Evolutionary conservation across 148 eudicot genomes (phyloP).

Genomic region (Diospyros lotus): DNA sequence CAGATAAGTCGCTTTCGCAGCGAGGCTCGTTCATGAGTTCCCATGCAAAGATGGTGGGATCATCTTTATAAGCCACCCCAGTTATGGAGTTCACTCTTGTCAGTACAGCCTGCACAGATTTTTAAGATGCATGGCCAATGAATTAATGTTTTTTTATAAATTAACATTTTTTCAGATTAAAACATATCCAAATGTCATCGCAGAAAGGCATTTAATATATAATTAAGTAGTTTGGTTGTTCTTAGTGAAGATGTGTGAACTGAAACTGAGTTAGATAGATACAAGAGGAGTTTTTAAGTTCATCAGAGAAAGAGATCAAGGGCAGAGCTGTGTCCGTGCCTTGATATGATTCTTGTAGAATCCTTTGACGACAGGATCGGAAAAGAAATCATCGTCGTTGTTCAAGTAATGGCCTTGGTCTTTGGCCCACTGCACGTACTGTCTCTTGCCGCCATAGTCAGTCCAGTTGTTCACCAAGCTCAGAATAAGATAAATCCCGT

Average conservation of each 20-base stretch:
- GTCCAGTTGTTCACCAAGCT: slow-evolving; percentile 35
- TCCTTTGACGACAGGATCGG: slow-evolving; percentile 14
- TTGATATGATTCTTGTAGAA: slow-evolving; percentile 26
- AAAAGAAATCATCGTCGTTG: slow-evolving; percentile 34
- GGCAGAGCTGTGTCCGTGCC: slow-evolving; percentile 4
- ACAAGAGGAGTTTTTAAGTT: too few relatives aligned
- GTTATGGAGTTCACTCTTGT: slow-evolving; percentile 30
- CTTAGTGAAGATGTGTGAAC: too few relatives aligned
- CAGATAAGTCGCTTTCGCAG: slow-evolving; percentile 33
- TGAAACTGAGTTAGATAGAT: too few relatives aligned
- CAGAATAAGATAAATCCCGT: slow-evolving; percentile 27
- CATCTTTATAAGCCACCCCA: slow-evolving; percentile 35
- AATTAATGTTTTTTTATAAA: too few relatives aligned
- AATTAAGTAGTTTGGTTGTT: too few relatives aligned
- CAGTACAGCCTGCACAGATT: slow-evolving; percentile 17
- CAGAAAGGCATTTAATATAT: too few relatives aligned
- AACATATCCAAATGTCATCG: too few relatives aligned
- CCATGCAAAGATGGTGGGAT: slow-evolving; percentile 42
- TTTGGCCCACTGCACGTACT: slow-evolving; percentile 39
- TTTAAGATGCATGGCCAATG: too few relatives aligned
- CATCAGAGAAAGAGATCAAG: too few relatives aligned
- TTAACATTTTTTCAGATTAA: too few relatives aligned
- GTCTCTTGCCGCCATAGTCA: slow-evolving; percentile 32
- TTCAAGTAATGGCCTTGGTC: slow-evolving; percentile 24
- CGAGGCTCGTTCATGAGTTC: slow-evolving; percentile 51